These are phyloP conservation scores for Dioscorea dumetorum DNA, from an alignment of 106 monocot species.

Conservation along the genomic window DNA sequence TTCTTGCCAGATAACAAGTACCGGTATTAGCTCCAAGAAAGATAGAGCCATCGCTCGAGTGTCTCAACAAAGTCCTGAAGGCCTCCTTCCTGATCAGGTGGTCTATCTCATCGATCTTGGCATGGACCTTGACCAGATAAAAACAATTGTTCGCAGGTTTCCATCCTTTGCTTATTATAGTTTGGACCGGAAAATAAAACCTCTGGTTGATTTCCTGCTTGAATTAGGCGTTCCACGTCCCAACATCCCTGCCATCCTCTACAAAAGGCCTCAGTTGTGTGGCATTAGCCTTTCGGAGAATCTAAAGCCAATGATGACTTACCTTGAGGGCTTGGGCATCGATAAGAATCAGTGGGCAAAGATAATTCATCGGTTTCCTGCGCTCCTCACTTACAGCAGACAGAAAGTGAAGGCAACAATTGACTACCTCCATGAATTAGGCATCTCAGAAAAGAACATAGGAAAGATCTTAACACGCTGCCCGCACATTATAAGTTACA, in stretches of 20 bases:
- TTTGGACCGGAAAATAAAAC: constrained; percentile 83
- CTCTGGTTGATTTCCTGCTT: constrained; percentile 69
- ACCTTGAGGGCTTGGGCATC: constrained; percentile 71
- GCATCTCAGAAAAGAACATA: constrained; percentile 60
- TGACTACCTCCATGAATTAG: constrained; percentile 65
- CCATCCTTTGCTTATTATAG: constrained; percentile 94
- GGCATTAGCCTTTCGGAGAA: constrained; percentile 91
- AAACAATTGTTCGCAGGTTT: constrained; percentile 51
- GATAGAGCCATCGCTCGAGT: constrained; percentile 70
- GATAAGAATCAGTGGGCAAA: constrained; percentile 85
- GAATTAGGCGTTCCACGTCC: constrained; percentile 60
- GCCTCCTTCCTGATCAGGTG: constrained; percentile 44
- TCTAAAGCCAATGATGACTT: constrained; percentile 80
- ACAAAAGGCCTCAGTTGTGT: constrained; percentile 86
- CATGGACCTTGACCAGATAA: constrained; percentile 61
- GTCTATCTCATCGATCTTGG: constrained; percentile 81
- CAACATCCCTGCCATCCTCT: constrained; percentile 69
- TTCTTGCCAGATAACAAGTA: constrained; percentile 3
- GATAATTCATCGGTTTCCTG: constrained; percentile 82
- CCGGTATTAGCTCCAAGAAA: constrained; percentile 34
- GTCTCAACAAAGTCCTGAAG: constrained; percentile 32
- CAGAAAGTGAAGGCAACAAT: constrained; percentile 64
- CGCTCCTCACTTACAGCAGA: constrained; percentile 83
- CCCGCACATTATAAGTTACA: constrained; percentile 89
- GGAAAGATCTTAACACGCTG: constrained; percentile 94